Evolutionary conservation across 805 yeast genomes (phyloP), one percentile per base, ranked within the genome.

Genomic region (Candida corydali): DNA sequence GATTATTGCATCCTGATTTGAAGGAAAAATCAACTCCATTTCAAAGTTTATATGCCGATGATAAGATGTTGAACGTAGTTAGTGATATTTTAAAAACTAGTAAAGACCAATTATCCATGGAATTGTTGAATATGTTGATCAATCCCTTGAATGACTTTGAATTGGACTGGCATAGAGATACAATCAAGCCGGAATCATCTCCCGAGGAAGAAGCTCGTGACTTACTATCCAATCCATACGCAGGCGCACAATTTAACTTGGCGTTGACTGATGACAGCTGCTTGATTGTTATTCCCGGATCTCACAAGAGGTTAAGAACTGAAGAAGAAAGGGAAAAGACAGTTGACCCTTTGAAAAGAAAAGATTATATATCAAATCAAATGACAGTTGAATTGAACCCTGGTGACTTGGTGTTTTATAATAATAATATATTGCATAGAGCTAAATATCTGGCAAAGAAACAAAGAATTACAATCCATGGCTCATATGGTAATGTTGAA

Each of bases 161-260:
- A n/a, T 57, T 73, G 43, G 71, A 66, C 41, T 73, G 78, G 78
- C 78, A 73, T 49, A 55, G 78, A 26, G 78, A 73, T 49, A 64
- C 65, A 43, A 69, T 73, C 36, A 61, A 61, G 38, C 75, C 76
- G 9, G 74, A 69, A 19, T 75, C 55, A 14, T 52, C 67, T 4
- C 61, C 58, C 5, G 71, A 66, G 36, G 70, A 72, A 46, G 78
- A 73, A 47, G 60, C 61, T 4, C 54, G 47, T 29, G 63, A 62
- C 40, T 53, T 73, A 34, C 52, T 57, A 17, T 38, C 50, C 25
- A 52, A 63, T 27, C 71, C 73, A 1, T 65, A 57, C 38, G 69
- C 73, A 14, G 77, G 76, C 2, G 61, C 76, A 15, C 78, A 73
- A 43, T 73, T 70, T 55, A 73, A 73, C 43, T 58, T 73, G 50